Base-by-base conservation (phyloP, 306 rosid genomes). In the Prosopis cineraria region DNA sequence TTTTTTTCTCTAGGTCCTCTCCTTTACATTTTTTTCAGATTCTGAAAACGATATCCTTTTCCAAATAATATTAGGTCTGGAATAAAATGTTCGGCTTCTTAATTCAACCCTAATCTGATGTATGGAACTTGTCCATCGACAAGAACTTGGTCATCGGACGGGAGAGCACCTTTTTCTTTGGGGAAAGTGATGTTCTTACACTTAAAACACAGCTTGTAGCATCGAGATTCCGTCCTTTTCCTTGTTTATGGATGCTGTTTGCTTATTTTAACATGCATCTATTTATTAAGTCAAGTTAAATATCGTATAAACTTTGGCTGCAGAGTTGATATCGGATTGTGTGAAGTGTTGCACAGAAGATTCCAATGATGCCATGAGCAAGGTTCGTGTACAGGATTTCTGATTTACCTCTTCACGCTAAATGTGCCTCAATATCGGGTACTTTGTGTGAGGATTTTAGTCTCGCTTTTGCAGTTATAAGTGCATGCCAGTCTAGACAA, bases 291-390 rank as follows among this genome's bases (percentile, higher is more conserved):
- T 8, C 27, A 63, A 70, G 71, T 86, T 74, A 30, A 19, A 58
- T 45, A 24, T 47, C 14, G 25, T 8, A 24, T 52, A 13, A 22
- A 31, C 10, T 76, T 86, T 73, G 60, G 71, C 74, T 84, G 87
- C 91, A 94, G 98, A 91, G 45, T 73, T 92, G 89, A 90, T 92
- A 67, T 84, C 95, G 14, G 92, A 87, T 41, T 92, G 98, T 85
- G 66, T 85, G 52, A 90, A 91, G 82, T 95, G 98, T 78, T 95
- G 98, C 79, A 58, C 95, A 0, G 90, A 91, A 78, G 98, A 95
- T 78, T 95, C 96, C 64, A 64, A 89, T 79, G 98, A 95, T 79
- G 92, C 93, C 72, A 75, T 79, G 47, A 87, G 88, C 70, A 95
- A 91, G 98, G 98, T 94, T 81, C 47, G 53, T 34, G 33, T 31